Base-by-base conservation (phyloP, 2,329 filamentous ascomycete species). In the Saccharata proteae region DNA sequence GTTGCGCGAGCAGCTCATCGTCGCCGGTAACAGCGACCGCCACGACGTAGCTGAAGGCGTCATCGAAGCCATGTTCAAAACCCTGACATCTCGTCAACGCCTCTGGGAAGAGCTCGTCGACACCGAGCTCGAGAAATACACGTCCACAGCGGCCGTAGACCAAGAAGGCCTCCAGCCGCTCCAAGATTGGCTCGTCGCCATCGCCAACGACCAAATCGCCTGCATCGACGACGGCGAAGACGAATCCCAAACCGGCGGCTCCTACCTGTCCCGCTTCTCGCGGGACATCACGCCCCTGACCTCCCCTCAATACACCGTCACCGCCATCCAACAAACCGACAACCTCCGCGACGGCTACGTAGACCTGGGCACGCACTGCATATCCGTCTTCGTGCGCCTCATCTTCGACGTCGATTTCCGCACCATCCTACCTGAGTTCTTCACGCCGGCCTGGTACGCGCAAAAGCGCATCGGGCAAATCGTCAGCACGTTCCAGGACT, bases 151-250 rank as follows among this genome's bases (percentile, higher is more conserved):
- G 45, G 59, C 36, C 32, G 70, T 74, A 11, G 77, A 80, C 47
- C 41, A 52, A 12, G 84, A 93, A 52, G 74, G 80, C 3, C 64
- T 93, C 16, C 82, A 93, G 52, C 55, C 67, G 13, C 54, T 77
- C 25, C 72, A 77, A 49, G 90, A 98, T 60, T 98, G 88, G 85
- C 77, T 98, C 34, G 77, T 98, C 32, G 86, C 90, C 26, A 84
- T 92, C 35, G 90, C 92, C 44, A 98, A 98, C 60, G 90, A 98
- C 59, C 90, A 98, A 56, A 96, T 98, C 52, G 86, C 86, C 35
- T 94, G 85, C 57, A 93, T 98, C 48, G 90, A 96, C 54, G 92
- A 96, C 33, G 53, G 54, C 21, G 60, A 69, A 49, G 80, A 80
- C 43, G 33, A 35, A 15, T 23, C 33, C 4, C 28, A 30, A 6